Base-by-base conservation (phyloP, 108 stramenopile species). In the Mayamaea pseudoterrestris region DNA sequence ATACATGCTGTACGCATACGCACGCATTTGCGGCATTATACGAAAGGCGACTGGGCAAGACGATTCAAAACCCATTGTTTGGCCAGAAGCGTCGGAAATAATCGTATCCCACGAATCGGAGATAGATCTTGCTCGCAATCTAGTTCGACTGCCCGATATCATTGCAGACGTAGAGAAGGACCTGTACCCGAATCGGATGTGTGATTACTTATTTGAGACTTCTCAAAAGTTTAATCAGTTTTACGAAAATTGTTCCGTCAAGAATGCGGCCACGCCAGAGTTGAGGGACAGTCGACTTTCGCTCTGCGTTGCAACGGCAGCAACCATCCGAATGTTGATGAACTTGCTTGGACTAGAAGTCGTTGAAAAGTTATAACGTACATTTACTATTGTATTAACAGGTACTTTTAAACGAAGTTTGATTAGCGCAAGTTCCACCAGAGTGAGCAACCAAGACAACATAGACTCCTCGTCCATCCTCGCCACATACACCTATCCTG, bases 1-100 rank as follows among this genome's bases (percentile, higher is more conserved):
- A 6, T 99, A 99, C 80, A 93, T 99, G 91, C 66, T 96, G 30
- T 99, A 97, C 70, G 77, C 93, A 4, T 93, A 96, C 67, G 97
- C 95, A 16, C 71, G 98, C 44, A 72, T 93, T 39, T 84, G 85
- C 58, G 85, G 90, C 26, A 98, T 99, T 50, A 61, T 97, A 34
- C 80, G 93, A 41, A 98, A 96, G 36, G 79, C 84, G 26, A 74
- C 65, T 23, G 87, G 69, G 28, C 73, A 91, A 47, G 90, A 72
- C 40, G 74, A 46, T n/a, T 40, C 36, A 14, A 54, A 53, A 9
- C 37, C 57, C 20, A 44, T 84, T 50, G 53, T 60, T 17, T 82
- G 77, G 79, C 78, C 88, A n/a, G 74, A 75, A 47, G 48, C 73
- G 18, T 57, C 74, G 28, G 65, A 69, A 5, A 80, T 95, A 22